These are phyloP conservation scores for Cadophora sp. DNA, from an alignment of 2,329 filamentous ascomycete genomes.

Conservation along the genomic window DNA sequence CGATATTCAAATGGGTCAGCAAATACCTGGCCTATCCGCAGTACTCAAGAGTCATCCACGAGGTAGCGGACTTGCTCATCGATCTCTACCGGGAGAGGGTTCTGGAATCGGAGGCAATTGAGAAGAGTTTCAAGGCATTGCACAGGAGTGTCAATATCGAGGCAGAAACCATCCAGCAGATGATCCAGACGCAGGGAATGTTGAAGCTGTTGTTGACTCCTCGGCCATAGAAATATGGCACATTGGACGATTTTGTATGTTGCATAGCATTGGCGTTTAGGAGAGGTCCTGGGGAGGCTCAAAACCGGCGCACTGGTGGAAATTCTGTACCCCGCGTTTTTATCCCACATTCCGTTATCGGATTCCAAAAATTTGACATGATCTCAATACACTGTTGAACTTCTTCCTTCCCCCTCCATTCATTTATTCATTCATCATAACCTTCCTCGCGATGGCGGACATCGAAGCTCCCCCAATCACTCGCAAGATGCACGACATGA, in stretches of 20 bases:
- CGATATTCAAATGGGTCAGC: constrained; percentile 83
- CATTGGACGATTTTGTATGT: constrained; percentile 19
- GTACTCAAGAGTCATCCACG: constrained; percentile 80
- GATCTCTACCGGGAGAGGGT: constrained; percentile 88
- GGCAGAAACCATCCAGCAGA: constrained; percentile 83
- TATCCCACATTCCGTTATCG: constrained; percentile 18
- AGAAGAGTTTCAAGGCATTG: constrained; percentile 71
- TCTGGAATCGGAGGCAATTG: constrained; percentile 75
- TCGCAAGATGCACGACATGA: constrained; percentile 49
- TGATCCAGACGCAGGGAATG: constrained; percentile 86
- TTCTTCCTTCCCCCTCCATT: background rate
- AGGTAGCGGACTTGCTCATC: constrained; percentile 81
- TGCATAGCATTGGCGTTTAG: constrained; percentile 53
- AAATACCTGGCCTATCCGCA: constrained; percentile 83
- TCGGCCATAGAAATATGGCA: constrained; percentile 38
- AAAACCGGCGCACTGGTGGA: background rate
- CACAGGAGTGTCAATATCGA: constrained; percentile 75
- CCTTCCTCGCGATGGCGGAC: constrained; percentile 27
- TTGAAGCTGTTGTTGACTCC: constrained; percentile 75
- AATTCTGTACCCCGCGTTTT: constrained; percentile 5
- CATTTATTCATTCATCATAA: background rate
- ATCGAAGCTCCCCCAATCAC: constrained; percentile 32
- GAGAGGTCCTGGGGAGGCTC: background rate
- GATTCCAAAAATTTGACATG: background rate
- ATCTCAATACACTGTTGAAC: background rate